Evolutionary conservation across 495 filamentous ascomycete genomes (phyloP).

Genomic region (Penicillium pancosmium): DNA sequence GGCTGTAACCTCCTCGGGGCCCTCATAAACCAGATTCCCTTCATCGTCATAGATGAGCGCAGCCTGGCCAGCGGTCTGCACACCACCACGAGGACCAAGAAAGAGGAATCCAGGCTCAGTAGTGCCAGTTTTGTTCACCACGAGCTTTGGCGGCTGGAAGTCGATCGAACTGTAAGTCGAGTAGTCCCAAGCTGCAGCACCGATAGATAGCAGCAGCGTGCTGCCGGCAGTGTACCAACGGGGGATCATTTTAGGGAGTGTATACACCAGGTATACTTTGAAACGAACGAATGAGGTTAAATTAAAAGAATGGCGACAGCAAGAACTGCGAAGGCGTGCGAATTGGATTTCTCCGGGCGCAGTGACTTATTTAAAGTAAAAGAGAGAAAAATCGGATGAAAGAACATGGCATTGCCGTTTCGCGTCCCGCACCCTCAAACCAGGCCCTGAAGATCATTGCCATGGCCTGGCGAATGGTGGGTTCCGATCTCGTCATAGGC

Average conservation of each 20-base stretch:
- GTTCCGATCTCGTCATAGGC: conserved; percentile 4
- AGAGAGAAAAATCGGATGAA: background rate
- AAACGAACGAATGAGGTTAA: conserved; percentile 7
- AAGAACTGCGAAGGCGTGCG: conserved; percentile 7
- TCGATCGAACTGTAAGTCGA: conserved; percentile 29
- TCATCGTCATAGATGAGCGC: conserved; percentile 41
- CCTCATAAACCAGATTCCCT: conserved; percentile 38
- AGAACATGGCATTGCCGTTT: background rate
- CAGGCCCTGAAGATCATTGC: conserved; percentile 26
- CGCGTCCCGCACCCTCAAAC: background rate
- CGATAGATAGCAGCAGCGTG: conserved; percentile 31
- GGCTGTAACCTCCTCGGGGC: conserved; percentile 36
- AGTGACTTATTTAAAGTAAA: background rate
- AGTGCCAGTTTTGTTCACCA: conserved; percentile 33
- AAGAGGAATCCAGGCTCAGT: conserved; percentile 40
- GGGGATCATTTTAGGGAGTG: conserved; percentile 14
- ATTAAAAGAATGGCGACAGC: conserved; percentile 19
- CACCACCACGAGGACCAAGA: conserved; percentile 36
- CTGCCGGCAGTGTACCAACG: conserved; percentile 28
- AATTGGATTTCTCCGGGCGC: background rate
- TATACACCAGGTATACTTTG: conserved; percentile 2
- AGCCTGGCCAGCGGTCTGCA: conserved; percentile 29
- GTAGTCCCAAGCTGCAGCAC: conserved; percentile 32
- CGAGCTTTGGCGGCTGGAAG: conserved; percentile 33
- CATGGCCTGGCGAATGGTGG: conserved; percentile 6